A percentile compares a stretch with the other conserved stretches of the same genome.
These are phyloP conservation scores for Senna tora DNA, from an alignment of 306 rosid species.

Conservation along the genomic window DNA sequence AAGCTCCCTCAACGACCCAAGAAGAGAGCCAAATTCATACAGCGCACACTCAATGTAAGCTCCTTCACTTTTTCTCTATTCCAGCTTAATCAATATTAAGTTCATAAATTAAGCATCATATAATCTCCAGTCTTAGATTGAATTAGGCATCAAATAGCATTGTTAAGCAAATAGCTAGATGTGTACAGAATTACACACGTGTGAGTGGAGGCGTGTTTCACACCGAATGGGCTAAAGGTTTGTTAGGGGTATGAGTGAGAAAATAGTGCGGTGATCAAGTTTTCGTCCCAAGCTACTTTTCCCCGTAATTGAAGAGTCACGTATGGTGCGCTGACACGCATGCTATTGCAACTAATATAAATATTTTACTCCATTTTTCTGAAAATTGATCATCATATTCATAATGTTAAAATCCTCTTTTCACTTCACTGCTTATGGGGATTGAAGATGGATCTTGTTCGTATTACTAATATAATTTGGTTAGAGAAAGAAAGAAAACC, in stretches of 20 bases:
- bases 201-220: slow-evolving; percentile 24
- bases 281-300: not conserved
- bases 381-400: not conserved
- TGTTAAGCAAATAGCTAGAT: not conserved
- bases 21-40: slow-evolving; percentile 82
- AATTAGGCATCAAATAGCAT: no score
- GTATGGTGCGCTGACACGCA: not conserved
- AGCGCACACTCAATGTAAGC: slow-evolving; percentile 95
- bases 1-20: slow-evolving; percentile 93
- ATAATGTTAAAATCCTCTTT: not conserved
- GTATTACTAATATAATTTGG: not conserved
- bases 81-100: not conserved
- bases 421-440: not conserved
- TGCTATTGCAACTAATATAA: not conserved
- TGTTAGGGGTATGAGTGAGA: slow-evolving; percentile 9
- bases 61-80: not conserved
- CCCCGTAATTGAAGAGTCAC: not conserved
- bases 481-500: not conserved
- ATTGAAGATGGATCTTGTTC: not conserved
- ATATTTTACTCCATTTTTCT: not conserved
- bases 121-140: no score
- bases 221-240: slow-evolving; percentile 24
- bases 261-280: not conserved
- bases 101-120: no score
- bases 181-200: slow-evolving; percentile 38